A percentile compares a stretch with the other conserved stretches of the same genome.
These are phyloP conservation scores for Tulasnella sp. DNA, from an alignment of 768 basidiomycete genomes.

Conservation along the genomic window DNA sequence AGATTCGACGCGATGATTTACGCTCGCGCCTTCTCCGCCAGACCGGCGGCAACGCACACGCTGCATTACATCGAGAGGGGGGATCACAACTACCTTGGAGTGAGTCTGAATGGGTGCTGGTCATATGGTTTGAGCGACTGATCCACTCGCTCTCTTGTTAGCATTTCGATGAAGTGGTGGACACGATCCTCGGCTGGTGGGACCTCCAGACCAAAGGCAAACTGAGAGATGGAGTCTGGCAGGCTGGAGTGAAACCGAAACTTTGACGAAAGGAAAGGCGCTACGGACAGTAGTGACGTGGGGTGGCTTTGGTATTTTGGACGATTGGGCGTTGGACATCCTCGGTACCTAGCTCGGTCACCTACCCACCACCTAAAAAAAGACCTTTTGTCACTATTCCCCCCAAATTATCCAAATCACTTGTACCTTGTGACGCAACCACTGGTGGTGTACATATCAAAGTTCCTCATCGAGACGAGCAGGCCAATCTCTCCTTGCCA, in stretches of 20 bases:
- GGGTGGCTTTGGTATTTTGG: not conserved
- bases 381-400: no score
- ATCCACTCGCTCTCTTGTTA: slow-evolving; percentile 19
- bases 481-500: no score
- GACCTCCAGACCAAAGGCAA: slow-evolving; percentile 33
- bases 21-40: slow-evolving; percentile 19
- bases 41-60: slow-evolving; percentile 56
- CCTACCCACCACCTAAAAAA: no score
- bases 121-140: not conserved
- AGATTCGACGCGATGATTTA: slow-evolving; percentile 24
- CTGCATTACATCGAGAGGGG: slow-evolving; percentile 60
- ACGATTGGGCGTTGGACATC: not conserved
- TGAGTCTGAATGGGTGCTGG: slow-evolving; percentile 19
- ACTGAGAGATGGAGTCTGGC: slow-evolving; percentile 53
- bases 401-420: no score
- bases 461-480: no score
- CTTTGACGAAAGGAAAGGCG: not conserved
- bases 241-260: not conserved
- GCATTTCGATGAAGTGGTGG: slow-evolving; percentile 57
- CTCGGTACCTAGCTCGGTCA: not conserved
- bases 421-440: no score
- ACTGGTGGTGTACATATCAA: no score
- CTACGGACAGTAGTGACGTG: not conserved
- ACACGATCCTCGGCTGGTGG: slow-evolving; percentile 61
- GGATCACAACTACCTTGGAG: slow-evolving; percentile 68